Conservation (phyloP, 345 rosid species). For the Capsella bursapastoris region DNA sequence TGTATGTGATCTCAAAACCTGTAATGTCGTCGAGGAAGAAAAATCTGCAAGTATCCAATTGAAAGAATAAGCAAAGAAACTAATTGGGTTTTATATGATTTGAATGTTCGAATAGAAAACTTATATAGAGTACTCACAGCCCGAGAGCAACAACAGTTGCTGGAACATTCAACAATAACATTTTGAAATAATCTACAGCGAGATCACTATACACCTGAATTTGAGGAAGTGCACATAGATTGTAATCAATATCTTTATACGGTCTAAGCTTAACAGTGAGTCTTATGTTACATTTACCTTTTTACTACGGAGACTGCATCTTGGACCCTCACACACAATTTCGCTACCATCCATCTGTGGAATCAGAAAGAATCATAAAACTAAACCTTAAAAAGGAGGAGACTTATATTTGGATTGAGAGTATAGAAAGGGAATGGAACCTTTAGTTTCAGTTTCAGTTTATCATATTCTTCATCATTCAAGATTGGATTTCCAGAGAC, state of each 20-base stretch:
- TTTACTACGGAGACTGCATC: conserved; percentile 94
- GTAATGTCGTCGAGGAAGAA: conserved; percentile 95
- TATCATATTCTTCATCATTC: conserved; percentile 75
- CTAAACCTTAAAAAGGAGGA: not conserved
- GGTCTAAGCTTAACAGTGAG: not conserved
- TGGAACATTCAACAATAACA: conserved; percentile 87
- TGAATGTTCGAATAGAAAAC: not conserved
- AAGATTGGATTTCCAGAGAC: conserved; percentile 81
- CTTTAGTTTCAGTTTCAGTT: conserved; percentile 71
- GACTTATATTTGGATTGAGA: not conserved
- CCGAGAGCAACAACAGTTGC: conserved; percentile 78
- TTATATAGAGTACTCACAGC: conserved; percentile 35
- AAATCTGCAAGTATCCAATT: conserved; percentile 57
- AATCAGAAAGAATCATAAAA: conserved; percentile 13
- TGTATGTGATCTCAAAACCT: conserved; percentile 88
- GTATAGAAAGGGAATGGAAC: conserved; percentile 44
- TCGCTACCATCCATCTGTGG: conserved; percentile 78
- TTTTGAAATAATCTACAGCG: conserved; percentile 86
- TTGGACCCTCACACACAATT: conserved; percentile 88
- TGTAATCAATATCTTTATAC: not conserved
- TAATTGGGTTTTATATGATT: not conserved
- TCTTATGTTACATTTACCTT: conserved; percentile 50
- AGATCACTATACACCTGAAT: conserved; percentile 90
- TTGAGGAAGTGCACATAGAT: conserved; percentile 1
- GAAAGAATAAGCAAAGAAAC: conserved; percentile 17